Evolutionary conservation across 768 basidiomycete genomes (phyloP).

Genomic region (Agaricus blazei): DNA sequence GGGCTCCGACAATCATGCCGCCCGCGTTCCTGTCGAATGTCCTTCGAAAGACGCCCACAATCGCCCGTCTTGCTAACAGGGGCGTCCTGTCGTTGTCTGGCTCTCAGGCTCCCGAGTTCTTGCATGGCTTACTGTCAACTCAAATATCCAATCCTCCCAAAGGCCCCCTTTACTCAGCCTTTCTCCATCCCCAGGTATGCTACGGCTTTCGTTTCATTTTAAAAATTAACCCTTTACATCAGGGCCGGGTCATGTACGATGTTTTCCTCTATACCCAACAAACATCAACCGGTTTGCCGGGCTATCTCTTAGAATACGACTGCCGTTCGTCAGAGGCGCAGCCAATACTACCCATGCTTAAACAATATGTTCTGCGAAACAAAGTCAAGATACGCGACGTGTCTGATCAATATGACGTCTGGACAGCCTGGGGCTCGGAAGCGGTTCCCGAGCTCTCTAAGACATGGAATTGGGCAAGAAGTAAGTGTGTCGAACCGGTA

Average conservation of each 20-base stretch:
- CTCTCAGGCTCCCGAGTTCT: conserved; percentile 73
- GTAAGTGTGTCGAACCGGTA: conserved; percentile 73
- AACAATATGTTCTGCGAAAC: conserved; percentile 81
- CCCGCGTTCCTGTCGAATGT: conserved; percentile 37
- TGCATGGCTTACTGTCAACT: conserved; percentile 70
- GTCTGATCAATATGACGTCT: conserved; percentile 73
- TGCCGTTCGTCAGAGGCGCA: conserved; percentile 52
- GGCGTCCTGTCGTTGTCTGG: conserved; percentile 74
- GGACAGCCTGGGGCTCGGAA: conserved; percentile 71
- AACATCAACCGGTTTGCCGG: conserved; percentile 35
- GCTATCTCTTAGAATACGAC: conserved; percentile 73
- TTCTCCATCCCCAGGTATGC: conserved; percentile 76
- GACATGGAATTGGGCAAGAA: conserved; percentile 51
- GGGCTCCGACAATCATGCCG: conserved; percentile 22
- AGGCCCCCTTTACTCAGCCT: conserved; percentile 62
- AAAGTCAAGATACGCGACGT: conserved; percentile 83
- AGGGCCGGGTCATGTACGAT: conserved; percentile 92
- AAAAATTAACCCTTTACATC: conserved; percentile 13
- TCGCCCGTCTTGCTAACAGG: conserved; percentile 62
- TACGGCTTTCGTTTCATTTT: conserved; percentile 11
- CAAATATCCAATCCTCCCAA: conserved; percentile 36
- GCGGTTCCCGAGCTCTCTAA: conserved; percentile 23
- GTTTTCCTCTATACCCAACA: conserved; percentile 73
- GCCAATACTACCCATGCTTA: conserved; percentile 65
- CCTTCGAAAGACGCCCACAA: conserved; percentile 40